phyloP scores from a whole-genome alignment of 2,329 filamentous ascomycete species.

The Aspergillus novofumigatus region DNA sequence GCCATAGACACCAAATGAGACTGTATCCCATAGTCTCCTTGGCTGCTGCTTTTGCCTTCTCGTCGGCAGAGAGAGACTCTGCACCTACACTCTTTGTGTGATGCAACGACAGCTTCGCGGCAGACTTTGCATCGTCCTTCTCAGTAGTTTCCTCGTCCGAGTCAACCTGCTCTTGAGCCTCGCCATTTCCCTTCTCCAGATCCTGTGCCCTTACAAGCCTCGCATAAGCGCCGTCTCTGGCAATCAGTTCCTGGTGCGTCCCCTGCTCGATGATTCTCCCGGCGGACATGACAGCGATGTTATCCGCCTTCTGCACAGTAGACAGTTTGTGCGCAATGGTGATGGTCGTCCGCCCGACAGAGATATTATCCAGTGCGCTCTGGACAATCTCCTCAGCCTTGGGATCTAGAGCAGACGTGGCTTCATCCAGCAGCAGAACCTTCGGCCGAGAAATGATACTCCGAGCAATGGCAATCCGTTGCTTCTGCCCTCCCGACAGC shows the following conservation, averaged over 20 bases:
- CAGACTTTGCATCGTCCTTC: constrained; percentile 2
- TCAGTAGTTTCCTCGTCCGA: constrained; percentile 6
- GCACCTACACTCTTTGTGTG: neutral
- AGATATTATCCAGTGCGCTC: constrained; percentile 69
- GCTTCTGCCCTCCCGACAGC: constrained; percentile 85
- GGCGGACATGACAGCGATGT: constrained; percentile 41
- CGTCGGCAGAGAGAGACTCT: neutral
- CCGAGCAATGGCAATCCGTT: constrained; percentile 80
- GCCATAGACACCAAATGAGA: neutral
- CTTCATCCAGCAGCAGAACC: constrained; percentile 82
- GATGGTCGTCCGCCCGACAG: constrained; percentile 47
- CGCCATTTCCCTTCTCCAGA: constrained; percentile 19
- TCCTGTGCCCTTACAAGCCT: constrained; percentile 46
- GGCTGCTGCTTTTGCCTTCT: neutral
- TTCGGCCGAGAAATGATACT: constrained; percentile 78
- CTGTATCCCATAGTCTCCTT: neutral
- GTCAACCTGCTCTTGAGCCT: constrained; percentile 7
- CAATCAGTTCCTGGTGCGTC: constrained; percentile 37
- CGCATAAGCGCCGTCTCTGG: constrained; percentile 35
- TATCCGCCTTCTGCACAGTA: constrained; percentile 40
- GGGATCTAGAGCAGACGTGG: constrained; percentile 81
- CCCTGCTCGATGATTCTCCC: constrained; percentile 43
- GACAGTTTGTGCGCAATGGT: constrained; percentile 43
- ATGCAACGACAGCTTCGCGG: neutral
- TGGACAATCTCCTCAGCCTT: constrained; percentile 83